phyloP scores from a whole-genome alignment of 352 stramenopile genomes.

The Aphanomyces stellatus region DNA sequence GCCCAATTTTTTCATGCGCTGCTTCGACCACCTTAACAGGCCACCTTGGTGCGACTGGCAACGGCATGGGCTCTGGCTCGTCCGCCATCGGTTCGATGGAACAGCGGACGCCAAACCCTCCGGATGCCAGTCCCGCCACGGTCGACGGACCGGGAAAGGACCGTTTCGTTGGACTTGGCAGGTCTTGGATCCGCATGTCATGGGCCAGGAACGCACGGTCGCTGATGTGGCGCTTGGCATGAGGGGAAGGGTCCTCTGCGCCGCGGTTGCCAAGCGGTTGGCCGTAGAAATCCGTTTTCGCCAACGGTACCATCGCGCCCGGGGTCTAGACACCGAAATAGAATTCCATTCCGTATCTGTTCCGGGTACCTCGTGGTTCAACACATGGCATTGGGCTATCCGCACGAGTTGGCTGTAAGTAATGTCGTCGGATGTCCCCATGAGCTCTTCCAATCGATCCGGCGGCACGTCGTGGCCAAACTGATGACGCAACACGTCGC shows the following conservation, averaged over 20 bases:
- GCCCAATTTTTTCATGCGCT: slow-evolving; percentile 13
- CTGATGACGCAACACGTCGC: not conserved
- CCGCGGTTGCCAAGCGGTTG: not conserved
- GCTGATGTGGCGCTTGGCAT: not conserved
- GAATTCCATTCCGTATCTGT: too few species aligned
- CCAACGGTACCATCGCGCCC: not conserved
- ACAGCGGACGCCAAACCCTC: not conserved
- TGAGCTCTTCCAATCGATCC: not conserved
- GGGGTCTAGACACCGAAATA: not conserved
- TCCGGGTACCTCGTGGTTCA: not conserved
- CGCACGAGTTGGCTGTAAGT: slow-evolving; percentile 8
- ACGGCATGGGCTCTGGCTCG: not conserved
- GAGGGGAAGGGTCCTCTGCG: not conserved
- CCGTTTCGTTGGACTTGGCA: not conserved
- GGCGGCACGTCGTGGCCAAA: slow-evolving; percentile 8
- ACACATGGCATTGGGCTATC: not conserved
- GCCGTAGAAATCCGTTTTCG: not conserved
- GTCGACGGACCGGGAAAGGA: not conserved
- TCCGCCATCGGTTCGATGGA: not conserved
- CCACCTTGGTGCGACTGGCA: not conserved
- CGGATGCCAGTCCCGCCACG: not conserved
- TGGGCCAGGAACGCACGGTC: not conserved
- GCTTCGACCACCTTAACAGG: not conserved
- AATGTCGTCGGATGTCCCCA: not conserved
- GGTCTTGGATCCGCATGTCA: not conserved